These are phyloP conservation scores for Boletus fagicola DNA, from an alignment of 768 basidiomycete species.

Conservation along the genomic window DNA sequence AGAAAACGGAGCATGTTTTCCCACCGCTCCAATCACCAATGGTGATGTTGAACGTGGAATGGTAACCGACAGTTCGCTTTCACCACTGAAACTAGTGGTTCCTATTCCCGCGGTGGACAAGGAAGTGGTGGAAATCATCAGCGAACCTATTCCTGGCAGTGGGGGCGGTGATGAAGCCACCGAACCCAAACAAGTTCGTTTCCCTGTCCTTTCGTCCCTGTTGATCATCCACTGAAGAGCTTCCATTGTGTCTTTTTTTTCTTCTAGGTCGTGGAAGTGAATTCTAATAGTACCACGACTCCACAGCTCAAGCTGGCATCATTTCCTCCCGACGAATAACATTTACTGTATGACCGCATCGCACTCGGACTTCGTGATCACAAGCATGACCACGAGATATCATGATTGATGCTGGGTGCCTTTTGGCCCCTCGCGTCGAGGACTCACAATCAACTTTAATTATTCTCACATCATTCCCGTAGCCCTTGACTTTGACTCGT, in stretches of 20 bases:
- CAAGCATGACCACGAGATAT: not conserved
- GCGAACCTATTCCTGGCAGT: not conserved
- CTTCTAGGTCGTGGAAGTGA: constrained; percentile 11
- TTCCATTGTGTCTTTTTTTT: not conserved
- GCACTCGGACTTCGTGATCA: constrained; percentile 1
- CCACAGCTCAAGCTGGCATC: constrained; percentile 26
- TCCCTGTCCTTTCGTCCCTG: not conserved
- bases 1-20: not conserved
- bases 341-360: constrained; percentile 14
- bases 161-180: not conserved
- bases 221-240: constrained; percentile 18
- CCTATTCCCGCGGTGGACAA: not conserved
- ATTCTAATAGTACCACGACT: not conserved
- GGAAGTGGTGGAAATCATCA: not conserved
- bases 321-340: constrained; percentile 40
- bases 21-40: not conserved
- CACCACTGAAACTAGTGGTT: not conserved
- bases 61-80: not conserved
- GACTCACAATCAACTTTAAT: not conserved
- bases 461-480: not conserved
- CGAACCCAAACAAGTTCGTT: constrained; percentile 23
- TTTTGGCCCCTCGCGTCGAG: not conserved
- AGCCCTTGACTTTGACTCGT: not conserved
- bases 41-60: constrained; percentile 26
- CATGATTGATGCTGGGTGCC: no score